Conservation (phyloP, 225 moss, liverwort and hornwort genomes). For the Straminergon stramineum region DNA sequence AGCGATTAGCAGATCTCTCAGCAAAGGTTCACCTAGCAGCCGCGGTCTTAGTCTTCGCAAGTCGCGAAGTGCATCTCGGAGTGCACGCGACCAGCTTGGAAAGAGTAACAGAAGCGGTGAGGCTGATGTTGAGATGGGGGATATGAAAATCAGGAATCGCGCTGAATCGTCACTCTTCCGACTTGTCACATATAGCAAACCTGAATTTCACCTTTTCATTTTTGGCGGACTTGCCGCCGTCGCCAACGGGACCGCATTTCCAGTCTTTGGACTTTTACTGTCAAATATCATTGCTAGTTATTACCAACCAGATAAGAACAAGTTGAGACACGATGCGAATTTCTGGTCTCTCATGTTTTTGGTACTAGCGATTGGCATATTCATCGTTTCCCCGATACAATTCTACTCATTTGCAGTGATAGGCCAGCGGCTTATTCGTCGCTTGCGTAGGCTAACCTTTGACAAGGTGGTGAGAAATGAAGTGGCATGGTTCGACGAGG, state of each 20-base stretch:
- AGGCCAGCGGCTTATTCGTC: slow-evolving; percentile 69
- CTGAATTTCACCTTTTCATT: slow-evolving; percentile 44
- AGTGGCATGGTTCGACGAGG: slow-evolving; percentile 82
- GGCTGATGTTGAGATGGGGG: slow-evolving; percentile 26
- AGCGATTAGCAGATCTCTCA: slow-evolving; percentile 32
- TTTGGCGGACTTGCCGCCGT: slow-evolving; percentile 35
- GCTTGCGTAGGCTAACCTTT: slow-evolving; percentile 56
- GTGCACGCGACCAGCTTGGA: slow-evolving; percentile 18
- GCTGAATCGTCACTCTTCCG: slow-evolving; percentile 55
- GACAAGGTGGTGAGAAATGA: slow-evolving; percentile 69
- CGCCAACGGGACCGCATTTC: slow-evolving; percentile 37
- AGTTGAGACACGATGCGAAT: slow-evolving; percentile 49
- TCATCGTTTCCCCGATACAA: slow-evolving; percentile 18
- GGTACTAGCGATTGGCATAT: slow-evolving; percentile 35
- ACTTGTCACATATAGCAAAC: slow-evolving; percentile 42
- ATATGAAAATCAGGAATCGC: slow-evolving; percentile 9
- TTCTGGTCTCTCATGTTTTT: slow-evolving; percentile 85
- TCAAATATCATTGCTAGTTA: slow-evolving; percentile 51
- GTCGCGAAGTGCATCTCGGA: slow-evolving; percentile 20
- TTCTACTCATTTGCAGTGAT: slow-evolving; percentile 32
- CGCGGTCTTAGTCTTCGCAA: slow-evolving; percentile 11
- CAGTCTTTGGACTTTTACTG: slow-evolving; percentile 64
- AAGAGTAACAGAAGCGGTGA: slow-evolving; percentile 2
- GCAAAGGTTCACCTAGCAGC: slow-evolving; percentile 31
- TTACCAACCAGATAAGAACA: slow-evolving; percentile 28